Conservation (phyloP, 768 basidiomycete genomes). For the Kwoniella mangroviensis region DNA sequence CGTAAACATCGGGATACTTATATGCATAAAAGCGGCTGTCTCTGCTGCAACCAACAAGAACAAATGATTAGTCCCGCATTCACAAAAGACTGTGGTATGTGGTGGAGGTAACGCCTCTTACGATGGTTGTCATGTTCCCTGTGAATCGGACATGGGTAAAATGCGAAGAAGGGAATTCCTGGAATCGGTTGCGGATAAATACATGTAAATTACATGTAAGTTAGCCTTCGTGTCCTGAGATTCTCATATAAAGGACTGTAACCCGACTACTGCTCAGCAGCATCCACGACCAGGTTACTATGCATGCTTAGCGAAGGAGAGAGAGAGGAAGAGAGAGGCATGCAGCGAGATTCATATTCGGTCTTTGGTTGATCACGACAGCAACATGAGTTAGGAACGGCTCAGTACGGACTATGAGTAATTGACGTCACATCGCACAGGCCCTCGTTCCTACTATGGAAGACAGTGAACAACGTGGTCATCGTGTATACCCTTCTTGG, state of each 20-base stretch:
- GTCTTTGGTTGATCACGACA: too few relatives aligned
- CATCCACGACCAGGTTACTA: too few relatives aligned
- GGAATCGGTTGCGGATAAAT: background rate
- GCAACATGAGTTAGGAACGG: too few relatives aligned
- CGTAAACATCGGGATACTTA: background rate
- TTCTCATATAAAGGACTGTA: background rate
- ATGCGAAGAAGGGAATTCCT: background rate
- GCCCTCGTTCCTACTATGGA: too few relatives aligned
- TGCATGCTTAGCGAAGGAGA: too few relatives aligned
- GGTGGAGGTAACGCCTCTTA: background rate
- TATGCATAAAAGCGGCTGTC: conserved; percentile 5
- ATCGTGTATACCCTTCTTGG: too few relatives aligned
- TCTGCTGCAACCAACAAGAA: background rate
- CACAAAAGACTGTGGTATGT: background rate
- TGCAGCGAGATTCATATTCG: too few relatives aligned
- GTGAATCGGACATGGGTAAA: background rate
- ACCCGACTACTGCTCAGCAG: background rate
- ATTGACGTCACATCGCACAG: too few relatives aligned
- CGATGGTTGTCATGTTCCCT: background rate
- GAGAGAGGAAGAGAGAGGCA: too few relatives aligned
- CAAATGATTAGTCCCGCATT: too few relatives aligned
- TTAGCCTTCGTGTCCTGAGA: background rate
- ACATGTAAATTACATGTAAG: background rate
- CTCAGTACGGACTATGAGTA: too few relatives aligned
- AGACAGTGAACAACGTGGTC: too few relatives aligned